A percentile compares a stretch with the other conserved stretches of the same genome.
phyloP scores from a whole-genome alignment of 2,329 filamentous ascomycete genomes.

The Colletotrichum eleusines region DNA sequence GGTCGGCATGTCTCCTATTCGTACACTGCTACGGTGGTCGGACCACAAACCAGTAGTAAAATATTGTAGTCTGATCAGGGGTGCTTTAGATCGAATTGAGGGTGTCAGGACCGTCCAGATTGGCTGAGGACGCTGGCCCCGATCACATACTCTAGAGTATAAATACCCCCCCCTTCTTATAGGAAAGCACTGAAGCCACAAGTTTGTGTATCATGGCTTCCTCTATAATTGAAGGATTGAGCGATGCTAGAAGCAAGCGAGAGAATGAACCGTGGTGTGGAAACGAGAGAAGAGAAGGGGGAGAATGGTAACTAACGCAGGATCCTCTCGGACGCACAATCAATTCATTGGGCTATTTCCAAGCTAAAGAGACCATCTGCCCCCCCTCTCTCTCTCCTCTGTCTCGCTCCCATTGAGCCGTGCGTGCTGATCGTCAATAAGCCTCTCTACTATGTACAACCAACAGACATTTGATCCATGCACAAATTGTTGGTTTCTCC shows the following conservation, averaged over 20 bases:
- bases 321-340: not conserved
- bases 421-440: conserved; percentile 8
- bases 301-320: not conserved
- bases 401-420: not conserved
- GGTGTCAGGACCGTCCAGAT: conserved; percentile 24
- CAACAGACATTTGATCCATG: conserved; percentile 1
- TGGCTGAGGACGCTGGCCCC: conserved; percentile 4
- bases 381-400: not conserved
- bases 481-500: conserved; percentile 23
- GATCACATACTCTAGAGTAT: not conserved
- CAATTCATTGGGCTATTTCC: not conserved
- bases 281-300: not conserved
- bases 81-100: not conserved
- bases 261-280: not conserved
- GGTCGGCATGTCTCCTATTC: conserved; percentile 23
- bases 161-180: not conserved
- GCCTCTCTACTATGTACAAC: not conserved
- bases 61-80: conserved; percentile 18
- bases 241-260: not conserved
- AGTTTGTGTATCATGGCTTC: not conserved
- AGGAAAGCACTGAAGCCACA: not conserved
- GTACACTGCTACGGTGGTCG: not conserved
- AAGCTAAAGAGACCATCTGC: not conserved
- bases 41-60: conserved; percentile 14
- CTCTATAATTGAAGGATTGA: not conserved